These are phyloP conservation scores for Irpex lacteus DNA, from an alignment of 1,284 basidiomycete species.

Conservation along the genomic window DNA sequence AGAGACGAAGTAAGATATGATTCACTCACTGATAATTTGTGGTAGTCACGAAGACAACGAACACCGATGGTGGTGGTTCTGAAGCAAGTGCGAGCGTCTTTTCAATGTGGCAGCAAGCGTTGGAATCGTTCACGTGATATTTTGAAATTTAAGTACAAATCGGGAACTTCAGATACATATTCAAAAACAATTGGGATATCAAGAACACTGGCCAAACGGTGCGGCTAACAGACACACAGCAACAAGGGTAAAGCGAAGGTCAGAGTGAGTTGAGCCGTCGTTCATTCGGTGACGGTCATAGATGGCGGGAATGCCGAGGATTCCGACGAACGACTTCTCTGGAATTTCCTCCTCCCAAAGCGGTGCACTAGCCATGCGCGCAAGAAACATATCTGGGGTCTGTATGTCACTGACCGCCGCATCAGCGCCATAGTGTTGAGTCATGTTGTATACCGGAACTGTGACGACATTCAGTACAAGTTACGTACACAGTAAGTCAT, in stretches of 20 bases:
- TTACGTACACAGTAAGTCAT: no score
- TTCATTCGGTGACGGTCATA: background rate
- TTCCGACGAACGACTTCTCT: background rate
- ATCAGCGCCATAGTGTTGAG: background rate
- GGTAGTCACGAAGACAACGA: no score
- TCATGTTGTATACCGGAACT: background rate
- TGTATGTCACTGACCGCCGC: background rate
- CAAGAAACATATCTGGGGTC: background rate
- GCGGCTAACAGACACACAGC: background rate
- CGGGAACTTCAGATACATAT: no score
- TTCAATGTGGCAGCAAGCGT: no score
- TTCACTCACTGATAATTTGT: no score
- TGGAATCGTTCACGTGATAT: no score
- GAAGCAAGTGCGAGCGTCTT: no score
- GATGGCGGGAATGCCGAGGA: background rate
- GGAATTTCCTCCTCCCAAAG: background rate
- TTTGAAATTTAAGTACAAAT: no score
- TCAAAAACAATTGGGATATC: no score
- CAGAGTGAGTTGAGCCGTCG: background rate
- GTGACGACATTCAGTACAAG: background rate
- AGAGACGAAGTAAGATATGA: no score
- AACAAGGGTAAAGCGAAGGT: background rate
- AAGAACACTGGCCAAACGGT: background rate
- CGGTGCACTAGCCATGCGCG: background rate
- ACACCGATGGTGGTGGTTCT: no score